Evolutionary conservation across 75 land plant species (phyloP), one percentile per base, ranked within the genome.

Genomic region (Cryptomeria japonica): DNA sequence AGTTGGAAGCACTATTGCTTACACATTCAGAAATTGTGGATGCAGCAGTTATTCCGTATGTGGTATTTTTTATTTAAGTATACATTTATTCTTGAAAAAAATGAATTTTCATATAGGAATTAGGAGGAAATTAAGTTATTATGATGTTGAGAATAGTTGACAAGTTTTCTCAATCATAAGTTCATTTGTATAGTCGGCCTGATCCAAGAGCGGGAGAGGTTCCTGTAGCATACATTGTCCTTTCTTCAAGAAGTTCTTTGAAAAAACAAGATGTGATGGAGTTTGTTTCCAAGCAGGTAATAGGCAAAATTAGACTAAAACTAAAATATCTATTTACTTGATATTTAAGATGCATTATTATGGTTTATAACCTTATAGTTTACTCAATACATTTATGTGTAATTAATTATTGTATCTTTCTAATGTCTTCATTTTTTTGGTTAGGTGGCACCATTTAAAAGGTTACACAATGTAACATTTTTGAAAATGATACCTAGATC

Each of bases 361-460:
- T n/a, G 36, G 49, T 84, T n/a, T 22, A n/a, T 47, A 41, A 10
- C 37, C 34, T 5, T 55, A 51, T 36, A 15, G 10, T 18, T 31
- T 10, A 70, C 9, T 76, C 44, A 79, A 84, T 19, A 6, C 36
- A 55, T 31, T 90, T 15, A n/a, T 37, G 16, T 9, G 6, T 72
- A 3, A 18, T 19, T 7, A 37, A 32, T 77, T 11, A 1, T 36
- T 42, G 0, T 15, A 5, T n/a, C 47, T 34, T 28, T 44, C 6
- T 87, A 10, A 38, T 37, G 34, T 87, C 68, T 47, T 85, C 22
- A 13, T 64, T 16, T 47, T 10, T 1, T 89, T 42, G 37, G 61
- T 42, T 93, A 96, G 98, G 98, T 94, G 41, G 94, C 98, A 42
- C 93, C 97, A 14, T 96, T 91, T 91, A 96, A 96, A 79, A 93